These are phyloP conservation scores for Candida alai DNA, from an alignment of 805 yeast species.

Conservation along the genomic window DNA sequence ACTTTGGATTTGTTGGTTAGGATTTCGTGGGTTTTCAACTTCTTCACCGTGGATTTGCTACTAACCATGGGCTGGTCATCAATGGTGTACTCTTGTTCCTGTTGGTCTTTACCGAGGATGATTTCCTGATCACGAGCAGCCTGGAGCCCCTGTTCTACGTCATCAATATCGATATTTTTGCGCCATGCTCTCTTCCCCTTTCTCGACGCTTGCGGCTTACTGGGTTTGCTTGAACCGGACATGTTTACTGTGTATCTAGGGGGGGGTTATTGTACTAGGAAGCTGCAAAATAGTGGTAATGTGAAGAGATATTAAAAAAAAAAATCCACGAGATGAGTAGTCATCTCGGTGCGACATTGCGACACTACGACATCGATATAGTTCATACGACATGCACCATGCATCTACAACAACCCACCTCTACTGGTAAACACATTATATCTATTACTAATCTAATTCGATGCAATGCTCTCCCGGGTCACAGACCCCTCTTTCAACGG, in stretches of 20 bases:
- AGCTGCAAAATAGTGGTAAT: no score
- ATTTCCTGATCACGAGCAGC: conserved; percentile 59
- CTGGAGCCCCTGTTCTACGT: conserved; percentile 68
- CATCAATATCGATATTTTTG: conserved; percentile 83
- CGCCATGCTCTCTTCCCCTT: conserved; percentile 94
- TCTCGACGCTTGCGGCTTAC: conserved; percentile 69
- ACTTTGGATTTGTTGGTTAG: conserved; percentile 71
- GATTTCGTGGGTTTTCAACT: conserved; percentile 63
- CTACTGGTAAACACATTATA: no score
- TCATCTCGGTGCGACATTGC: background rate
- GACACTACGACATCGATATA: background rate
- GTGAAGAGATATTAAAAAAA: conserved; percentile 1
- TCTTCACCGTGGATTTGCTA: conserved; percentile 36
- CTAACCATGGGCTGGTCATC: conserved; percentile 48
- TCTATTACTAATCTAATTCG: no score
- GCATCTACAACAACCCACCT: no score
- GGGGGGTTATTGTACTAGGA: no score
- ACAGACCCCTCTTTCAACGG: no score
- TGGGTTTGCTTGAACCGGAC: conserved; percentile 4
- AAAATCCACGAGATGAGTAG: conserved; percentile 2
- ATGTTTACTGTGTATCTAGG: no score
- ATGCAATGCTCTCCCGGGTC: no score
- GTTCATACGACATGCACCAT: conserved; percentile 1
- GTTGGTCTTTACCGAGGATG: conserved; percentile 52
- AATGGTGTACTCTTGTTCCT: conserved; percentile 58